Conservation (phyloP, 2,329 filamentous ascomycete species). For the Colletotrichum viniferum region DNA sequence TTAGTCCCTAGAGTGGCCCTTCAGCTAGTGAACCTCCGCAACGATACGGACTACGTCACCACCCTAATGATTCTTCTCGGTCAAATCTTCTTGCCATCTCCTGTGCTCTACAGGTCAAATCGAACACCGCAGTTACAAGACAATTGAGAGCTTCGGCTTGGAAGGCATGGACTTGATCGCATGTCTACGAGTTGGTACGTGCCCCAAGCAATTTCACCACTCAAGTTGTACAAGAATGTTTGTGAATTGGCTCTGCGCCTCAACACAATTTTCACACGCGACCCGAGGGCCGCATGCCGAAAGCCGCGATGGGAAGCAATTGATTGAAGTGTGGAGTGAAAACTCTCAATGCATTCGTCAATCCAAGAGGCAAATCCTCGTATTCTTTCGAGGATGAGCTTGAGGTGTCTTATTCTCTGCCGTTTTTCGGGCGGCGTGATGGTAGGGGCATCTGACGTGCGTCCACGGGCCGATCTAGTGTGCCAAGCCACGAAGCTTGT, state of each 20-base stretch:
- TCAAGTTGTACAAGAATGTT: not conserved
- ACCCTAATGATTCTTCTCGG: constrained; percentile 5
- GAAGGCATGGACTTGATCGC: not conserved
- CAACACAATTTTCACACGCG: rapidly evolving
- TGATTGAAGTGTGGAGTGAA: not conserved
- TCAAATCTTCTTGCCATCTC: not conserved
- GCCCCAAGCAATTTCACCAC: not conserved
- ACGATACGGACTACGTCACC: constrained; percentile 59
- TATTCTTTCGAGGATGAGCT: not conserved
- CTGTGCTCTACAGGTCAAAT: not conserved
- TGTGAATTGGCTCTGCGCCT: not conserved
- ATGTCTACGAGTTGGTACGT: not conserved
- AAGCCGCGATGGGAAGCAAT: not conserved
- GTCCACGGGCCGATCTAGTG: not conserved
- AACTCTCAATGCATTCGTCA: not conserved
- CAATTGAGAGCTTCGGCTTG: rapidly evolving
- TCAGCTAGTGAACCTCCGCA: constrained; percentile 56
- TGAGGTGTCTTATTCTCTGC: not conserved
- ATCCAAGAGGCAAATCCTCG: not conserved
- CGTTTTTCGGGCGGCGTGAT: not conserved
- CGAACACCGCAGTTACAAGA: not conserved
- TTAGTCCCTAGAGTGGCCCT: constrained; percentile 51
- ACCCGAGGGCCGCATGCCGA: not conserved
- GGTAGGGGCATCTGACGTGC: not conserved
- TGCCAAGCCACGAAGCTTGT: not conserved